Conservation (phyloP, 441 rosid species). For the Gossypium trilobum region DNA sequence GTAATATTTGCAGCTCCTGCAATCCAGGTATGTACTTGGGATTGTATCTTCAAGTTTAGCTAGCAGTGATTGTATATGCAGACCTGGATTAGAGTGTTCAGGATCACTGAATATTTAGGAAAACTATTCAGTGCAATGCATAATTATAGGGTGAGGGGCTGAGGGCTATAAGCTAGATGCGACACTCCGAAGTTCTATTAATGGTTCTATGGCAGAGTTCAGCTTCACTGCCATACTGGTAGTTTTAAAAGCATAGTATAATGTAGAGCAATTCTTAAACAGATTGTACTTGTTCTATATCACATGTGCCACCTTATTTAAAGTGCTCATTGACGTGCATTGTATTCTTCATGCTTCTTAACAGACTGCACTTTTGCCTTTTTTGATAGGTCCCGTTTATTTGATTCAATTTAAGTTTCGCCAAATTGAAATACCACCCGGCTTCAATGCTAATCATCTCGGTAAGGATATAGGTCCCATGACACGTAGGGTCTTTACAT, state of each 20-base stretch:
- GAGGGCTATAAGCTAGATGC: not conserved
- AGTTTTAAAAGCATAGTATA: conserved; percentile 1
- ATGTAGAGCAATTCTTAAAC: not conserved
- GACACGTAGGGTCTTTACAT: not conserved
- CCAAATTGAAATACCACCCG: conserved; percentile 85
- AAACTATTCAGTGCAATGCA: not conserved
- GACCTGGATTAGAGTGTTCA: not conserved
- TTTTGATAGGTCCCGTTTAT: conserved; percentile 57
- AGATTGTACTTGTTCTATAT: not conserved
- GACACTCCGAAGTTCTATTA: not conserved
- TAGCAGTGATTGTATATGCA: not conserved
- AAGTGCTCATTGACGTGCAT: not conserved
- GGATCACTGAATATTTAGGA: not conserved
- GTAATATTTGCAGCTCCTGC: conserved; percentile 67
- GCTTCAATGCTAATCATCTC: conserved; percentile 61
- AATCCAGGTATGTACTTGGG: conserved; percentile 51
- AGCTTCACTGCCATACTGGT: not conserved
- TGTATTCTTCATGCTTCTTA: not conserved
- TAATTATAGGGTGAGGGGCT: not conserved
- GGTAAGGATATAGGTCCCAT: conserved; percentile 34
- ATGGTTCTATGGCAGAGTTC: not conserved
- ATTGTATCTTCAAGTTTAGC: conserved; percentile 5
- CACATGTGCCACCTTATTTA: not conserved
- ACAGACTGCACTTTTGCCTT: conserved; percentile 10
- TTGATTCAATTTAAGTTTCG: conserved; percentile 89